These are phyloP conservation scores for Saksenaea oblongispora DNA, from an alignment of 371 early-diverging fungal species.

Conservation along the genomic window DNA sequence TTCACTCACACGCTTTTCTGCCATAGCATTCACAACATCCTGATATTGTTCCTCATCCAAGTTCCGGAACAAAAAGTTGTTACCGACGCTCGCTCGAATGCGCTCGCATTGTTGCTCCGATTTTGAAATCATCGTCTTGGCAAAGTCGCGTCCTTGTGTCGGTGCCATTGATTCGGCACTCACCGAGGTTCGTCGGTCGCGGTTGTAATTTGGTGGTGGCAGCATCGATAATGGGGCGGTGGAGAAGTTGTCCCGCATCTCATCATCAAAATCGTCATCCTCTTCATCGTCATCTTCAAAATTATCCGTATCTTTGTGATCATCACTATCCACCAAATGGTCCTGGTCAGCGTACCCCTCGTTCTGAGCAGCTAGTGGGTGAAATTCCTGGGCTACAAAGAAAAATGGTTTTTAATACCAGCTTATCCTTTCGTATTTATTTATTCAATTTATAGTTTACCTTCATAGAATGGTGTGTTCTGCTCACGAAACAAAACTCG, in stretches of 20 bases:
- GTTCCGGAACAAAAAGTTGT: slow-evolving; percentile 88
- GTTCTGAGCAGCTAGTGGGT: slow-evolving; percentile 16
- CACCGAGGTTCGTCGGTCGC: slow-evolving; percentile 91
- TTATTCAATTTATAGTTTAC: slow-evolving; percentile 1
- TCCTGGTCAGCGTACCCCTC: slow-evolving; percentile 5
- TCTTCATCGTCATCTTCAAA: slow-evolving; percentile 43
- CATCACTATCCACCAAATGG: slow-evolving; percentile 12
- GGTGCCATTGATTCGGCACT: slow-evolving; percentile 96
- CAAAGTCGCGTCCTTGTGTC: slow-evolving; percentile 70
- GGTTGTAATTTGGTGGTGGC: slow-evolving; percentile 48
- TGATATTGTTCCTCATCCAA: slow-evolving; percentile 63
- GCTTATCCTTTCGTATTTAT: background rate
- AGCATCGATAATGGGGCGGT: slow-evolving; percentile 23
- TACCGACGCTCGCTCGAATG: slow-evolving; percentile 74
- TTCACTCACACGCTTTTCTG: slow-evolving; percentile 72
- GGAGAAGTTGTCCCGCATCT: slow-evolving; percentile 48
- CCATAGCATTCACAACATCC: slow-evolving; percentile 56
- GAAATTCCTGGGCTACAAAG: slow-evolving; percentile 12
- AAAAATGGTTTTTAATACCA: background rate
- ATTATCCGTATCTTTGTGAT: slow-evolving; percentile 31
- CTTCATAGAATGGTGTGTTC: slow-evolving; percentile 8
- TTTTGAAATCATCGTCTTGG: slow-evolving; percentile 83
- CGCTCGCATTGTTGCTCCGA: slow-evolving; percentile 75
- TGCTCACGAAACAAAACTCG: slow-evolving; percentile 29
- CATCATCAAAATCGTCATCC: slow-evolving; percentile 19